Evolutionary conservation across 768 basidiomycete species (phyloP), one percentile per base, ranked within the genome.

Genomic region (Amanita molliuscula): DNA sequence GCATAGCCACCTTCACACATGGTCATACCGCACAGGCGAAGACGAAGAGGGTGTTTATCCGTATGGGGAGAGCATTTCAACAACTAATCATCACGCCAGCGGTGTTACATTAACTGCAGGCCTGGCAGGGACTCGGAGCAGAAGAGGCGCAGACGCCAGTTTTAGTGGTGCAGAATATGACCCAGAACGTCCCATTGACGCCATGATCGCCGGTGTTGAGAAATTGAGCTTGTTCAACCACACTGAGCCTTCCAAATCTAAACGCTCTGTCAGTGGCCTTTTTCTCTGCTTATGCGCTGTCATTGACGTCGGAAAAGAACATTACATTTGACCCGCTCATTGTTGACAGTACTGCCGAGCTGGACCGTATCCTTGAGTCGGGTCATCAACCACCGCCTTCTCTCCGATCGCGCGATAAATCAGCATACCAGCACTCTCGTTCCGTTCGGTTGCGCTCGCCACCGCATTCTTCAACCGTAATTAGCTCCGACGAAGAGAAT

Each of bases 41-140:
- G 49, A 44, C 23, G 82, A 86, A 3, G 83, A 84, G 10, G 83
- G 79, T 16, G 66, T 82, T 28, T 71, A 76, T 54, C 82, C 84
- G 0, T 87, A 81, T 55, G 77, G 74, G 18, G 79, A 81, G 51
- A 87, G 85, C 0, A 64, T 89, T 52, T 92, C 88, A 0, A 94
- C 92, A 0, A 81, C 79, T 7, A 88, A 83, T 1, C 93, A 96
- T 64, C 93, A 96, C 65, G 91, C 89, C 21, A 89, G 85, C 55
- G 89, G 80, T 2, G 70, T 95, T 47, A 95, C 93, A 0, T 73
- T 96, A 15, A 86, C 77, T 47, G 88, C 90, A 3, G 92, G 93
- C 0, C 74, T 95, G 8, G 82, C 76, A 33, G 82, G 77, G 35
- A 71, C 79, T 2, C 68, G 74, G 4, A 66, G 73, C 42, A 68